Evolutionary conservation across 2,329 filamentous ascomycete species (phyloP), one percentile per base, ranked within the genome.

Genomic region (Lasiodiplodia sp.): DNA sequence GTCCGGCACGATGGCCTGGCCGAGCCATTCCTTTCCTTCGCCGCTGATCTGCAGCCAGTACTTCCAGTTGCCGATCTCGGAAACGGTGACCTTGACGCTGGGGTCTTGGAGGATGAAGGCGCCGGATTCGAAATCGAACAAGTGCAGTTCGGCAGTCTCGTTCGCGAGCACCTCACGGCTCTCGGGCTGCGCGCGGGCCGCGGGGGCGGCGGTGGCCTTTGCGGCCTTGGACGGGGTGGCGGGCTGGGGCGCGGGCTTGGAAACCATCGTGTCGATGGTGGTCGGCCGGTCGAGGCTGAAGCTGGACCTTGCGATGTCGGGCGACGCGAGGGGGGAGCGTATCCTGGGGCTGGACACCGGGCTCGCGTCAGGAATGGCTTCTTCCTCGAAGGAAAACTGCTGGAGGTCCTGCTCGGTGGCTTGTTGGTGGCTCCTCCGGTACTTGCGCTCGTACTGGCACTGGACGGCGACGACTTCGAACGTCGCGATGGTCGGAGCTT

Each of bases 391-490:
- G 18, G 91, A 88, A 74, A 99, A 97, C 73, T 96, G 89, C 70
- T 88, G 81, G 4, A 98, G 86, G 71, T 99, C 93, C 70, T 89
- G 85, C 69, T 94, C 90, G 10, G 93, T 93, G 1, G 96, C 96
- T 60, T 89, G 91, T 56, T 93, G 89, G 73, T 93, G 88, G 49
- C 88, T 90, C 76, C 91, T 92, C 71, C 93, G 89, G 80, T 96
- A 96, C 80, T 97, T 98, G 76, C 95, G 89, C 83, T 99, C 96
- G 91, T 96, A 99, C 81, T 99, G 96, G 79, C 96, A 97, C 87
- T 97, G 91, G 69, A 92, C 87, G 8, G 96, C 92, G 66, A 93
- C 90, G 66, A 91, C 86, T 76, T 95, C 89, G 78, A 99, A 98
- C 18, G 91, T 88, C 56, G 90, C 86, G 28, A 96, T 91, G 73